These are phyloP conservation scores for Ceratobasidium sp. DNA, from an alignment of 1,284 basidiomycete species.

Conservation along the genomic window DNA sequence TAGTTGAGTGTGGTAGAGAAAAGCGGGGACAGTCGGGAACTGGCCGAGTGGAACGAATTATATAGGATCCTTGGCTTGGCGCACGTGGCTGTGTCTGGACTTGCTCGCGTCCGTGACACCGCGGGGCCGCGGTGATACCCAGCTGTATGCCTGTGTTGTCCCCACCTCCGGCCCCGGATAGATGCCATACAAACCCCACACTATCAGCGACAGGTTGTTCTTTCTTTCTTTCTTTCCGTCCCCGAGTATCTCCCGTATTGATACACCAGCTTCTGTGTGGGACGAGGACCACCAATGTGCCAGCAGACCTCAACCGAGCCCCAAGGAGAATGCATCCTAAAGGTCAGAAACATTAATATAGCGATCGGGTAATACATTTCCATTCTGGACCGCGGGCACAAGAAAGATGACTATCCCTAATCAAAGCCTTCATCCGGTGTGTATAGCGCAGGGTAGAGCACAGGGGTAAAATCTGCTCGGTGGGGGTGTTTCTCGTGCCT, in stretches of 20 bases:
- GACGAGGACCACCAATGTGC: background rate
- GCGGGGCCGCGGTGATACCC: constrained; percentile 24
- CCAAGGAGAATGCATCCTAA: constrained; percentile 5
- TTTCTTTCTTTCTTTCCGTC: background rate
- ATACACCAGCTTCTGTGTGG: background rate
- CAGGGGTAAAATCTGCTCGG: constrained; percentile 18
- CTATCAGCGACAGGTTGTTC: background rate
- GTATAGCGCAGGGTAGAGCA: constrained; percentile 14
- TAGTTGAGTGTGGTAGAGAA: background rate
- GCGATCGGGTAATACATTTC: background rate
- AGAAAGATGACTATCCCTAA: background rate
- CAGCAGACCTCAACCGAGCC: constrained; percentile 8
- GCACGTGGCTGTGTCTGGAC: constrained; percentile 27
- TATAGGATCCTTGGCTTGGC: constrained; percentile 17
- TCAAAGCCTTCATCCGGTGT: background rate
- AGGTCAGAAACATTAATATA: background rate
- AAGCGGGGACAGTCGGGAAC: background rate
- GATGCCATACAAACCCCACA: background rate
- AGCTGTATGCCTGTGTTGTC: constrained; percentile 3
- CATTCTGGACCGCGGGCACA: background rate
- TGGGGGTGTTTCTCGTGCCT: constrained; percentile 26
- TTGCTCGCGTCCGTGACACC: constrained; percentile 4
- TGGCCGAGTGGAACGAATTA: constrained; percentile 4
- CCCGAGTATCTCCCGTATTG: constrained; percentile 14
- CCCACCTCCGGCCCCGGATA: background rate